Conservation (phyloP, 2,329 filamentous ascomycete species). For the Huntiella savannae region DNA sequence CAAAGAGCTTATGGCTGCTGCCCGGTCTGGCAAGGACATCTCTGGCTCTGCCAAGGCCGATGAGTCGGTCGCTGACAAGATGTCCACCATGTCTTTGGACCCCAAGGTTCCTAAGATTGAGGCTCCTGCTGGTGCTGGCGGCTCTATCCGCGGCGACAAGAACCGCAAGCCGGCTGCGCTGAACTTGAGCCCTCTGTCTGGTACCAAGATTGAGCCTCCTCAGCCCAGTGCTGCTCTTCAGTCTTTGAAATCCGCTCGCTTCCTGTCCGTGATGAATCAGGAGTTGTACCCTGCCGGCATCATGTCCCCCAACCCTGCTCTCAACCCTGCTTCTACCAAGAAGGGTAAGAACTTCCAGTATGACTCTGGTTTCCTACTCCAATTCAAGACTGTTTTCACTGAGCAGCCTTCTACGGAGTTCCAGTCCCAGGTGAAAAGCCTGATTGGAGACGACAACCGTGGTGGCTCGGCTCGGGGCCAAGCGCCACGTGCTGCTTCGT, state of each 20-base stretch:
- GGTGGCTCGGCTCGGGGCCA: conserved; percentile 34
- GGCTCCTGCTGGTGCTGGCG: conserved; percentile 22
- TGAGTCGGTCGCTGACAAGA: conserved; percentile 25
- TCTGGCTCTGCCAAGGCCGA: conserved; percentile 12
- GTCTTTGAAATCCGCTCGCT: conserved; percentile 76
- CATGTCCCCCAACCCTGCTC: conserved; percentile 72
- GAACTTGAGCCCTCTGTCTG: conserved; percentile 66
- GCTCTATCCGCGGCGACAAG: conserved; percentile 22
- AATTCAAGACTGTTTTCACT: conserved; percentile 90
- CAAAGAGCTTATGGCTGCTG: conserved; percentile 23
- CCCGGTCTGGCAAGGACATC: conserved; percentile 17
- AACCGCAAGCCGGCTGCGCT: conserved; percentile 63
- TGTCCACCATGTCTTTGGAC: conserved; percentile 32
- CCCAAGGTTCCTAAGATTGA: conserved; percentile 27
- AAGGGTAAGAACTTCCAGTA: conserved; percentile 81
- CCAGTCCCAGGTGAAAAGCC: conserved; percentile 73
- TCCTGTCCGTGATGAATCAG: conserved; percentile 61
- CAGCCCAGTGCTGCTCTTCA: conserved; percentile 90
- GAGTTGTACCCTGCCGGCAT: conserved; percentile 70
- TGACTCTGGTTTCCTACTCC: conserved; percentile 82
- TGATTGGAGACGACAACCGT: conserved; percentile 46
- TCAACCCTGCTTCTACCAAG: conserved; percentile 63
- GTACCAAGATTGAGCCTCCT: conserved; percentile 70
- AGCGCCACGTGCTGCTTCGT: conserved; percentile 35
- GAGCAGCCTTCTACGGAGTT: conserved; percentile 93